Evolutionary conservation across 345 rosid genomes (phyloP).

Genomic region (Populus pruinosa): DNA sequence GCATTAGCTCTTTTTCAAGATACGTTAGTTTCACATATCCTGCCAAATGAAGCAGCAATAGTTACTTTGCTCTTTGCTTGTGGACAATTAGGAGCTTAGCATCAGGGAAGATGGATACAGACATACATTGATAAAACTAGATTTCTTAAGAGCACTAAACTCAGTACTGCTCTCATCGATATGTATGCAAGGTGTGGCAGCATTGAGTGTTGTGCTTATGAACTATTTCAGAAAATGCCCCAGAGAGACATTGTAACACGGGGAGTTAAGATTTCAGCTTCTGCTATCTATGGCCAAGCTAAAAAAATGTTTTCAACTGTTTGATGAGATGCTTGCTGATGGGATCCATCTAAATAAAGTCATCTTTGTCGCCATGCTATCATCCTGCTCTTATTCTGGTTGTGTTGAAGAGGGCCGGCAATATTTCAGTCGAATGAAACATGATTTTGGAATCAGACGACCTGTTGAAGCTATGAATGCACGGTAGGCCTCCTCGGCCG

Average conservation of each 20-base stretch:
- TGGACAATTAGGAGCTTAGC: constrained; percentile 14
- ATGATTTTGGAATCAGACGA: constrained; percentile 12
- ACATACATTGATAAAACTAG: constrained; percentile 9
- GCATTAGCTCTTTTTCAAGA: constrained; percentile 25
- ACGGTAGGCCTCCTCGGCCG: constrained; percentile 12
- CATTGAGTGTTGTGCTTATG: constrained; percentile 12
- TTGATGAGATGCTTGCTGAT: constrained; percentile 18
- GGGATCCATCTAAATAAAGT: constrained; percentile 19
- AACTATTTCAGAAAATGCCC: constrained; percentile 11
- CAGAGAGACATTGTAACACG: constrained; percentile 17
- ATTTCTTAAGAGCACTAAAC: constrained; percentile 8
- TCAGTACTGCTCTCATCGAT: constrained; percentile 16
- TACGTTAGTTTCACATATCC: constrained; percentile 13
- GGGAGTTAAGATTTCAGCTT: constrained; percentile 25
- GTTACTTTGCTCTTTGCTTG: constrained; percentile 25
- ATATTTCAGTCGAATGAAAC: constrained; percentile 15
- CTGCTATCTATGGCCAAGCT: constrained; percentile 14
- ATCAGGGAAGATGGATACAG: constrained; percentile 31
- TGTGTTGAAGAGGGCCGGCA: constrained; percentile 10
- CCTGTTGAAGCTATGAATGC: constrained; percentile 17
- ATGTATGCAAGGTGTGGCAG: constrained; percentile 24
- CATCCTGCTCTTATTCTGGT: constrained; percentile 21
- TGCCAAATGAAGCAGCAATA: constrained; percentile 24
- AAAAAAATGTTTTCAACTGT: constrained; percentile 11
- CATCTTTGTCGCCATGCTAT: constrained; percentile 13